Conservation (phyloP, 73 alveolate genomes). For the Uronychia setigera region DNA sequence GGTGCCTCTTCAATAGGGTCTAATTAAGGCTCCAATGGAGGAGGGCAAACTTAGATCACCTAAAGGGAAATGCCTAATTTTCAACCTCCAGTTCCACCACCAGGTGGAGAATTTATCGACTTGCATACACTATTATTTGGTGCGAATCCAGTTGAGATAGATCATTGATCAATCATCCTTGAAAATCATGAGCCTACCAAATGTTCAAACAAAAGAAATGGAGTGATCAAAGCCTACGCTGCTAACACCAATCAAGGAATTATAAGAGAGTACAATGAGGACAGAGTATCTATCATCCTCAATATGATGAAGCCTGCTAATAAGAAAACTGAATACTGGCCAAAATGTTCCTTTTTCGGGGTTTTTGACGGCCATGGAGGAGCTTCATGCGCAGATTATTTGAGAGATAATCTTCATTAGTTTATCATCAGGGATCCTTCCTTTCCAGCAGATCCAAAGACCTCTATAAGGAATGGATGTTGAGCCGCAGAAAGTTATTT, state of each 20-base stretch:
- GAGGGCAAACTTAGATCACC: no score
- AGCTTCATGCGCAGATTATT: slow-evolving; percentile 74
- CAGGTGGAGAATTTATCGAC: neutral
- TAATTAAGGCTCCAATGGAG: no score
- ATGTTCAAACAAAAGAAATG: slow-evolving; percentile 76
- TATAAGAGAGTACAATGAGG: slow-evolving; percentile 73
- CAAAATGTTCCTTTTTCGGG: slow-evolving; percentile 69
- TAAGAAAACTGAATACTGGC: slow-evolving; percentile 47
- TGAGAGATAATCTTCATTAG: slow-evolving; percentile 66
- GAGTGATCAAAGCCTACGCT: slow-evolving; percentile 94
- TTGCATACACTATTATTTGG: slow-evolving; percentile 60
- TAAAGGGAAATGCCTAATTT: no score
- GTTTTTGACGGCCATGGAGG: slow-evolving; percentile 86
- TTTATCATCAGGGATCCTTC: slow-evolving; percentile 59
- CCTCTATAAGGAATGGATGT: slow-evolving; percentile 62
- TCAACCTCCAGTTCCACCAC: neutral
- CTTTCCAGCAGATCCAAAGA: slow-evolving; percentile 62
- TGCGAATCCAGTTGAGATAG: slow-evolving; percentile 36
- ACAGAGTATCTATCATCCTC: slow-evolving; percentile 69
- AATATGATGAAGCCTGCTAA: slow-evolving; percentile 60
- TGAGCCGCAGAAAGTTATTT: slow-evolving; percentile 65
- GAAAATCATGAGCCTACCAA: slow-evolving; percentile 77
- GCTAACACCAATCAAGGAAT: slow-evolving; percentile 81
- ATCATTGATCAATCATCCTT: slow-evolving; percentile 11
- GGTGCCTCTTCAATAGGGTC: no score